Evolutionary conservation across 306 rosid species (phyloP).

Genomic region (Prunus padus): DNA sequence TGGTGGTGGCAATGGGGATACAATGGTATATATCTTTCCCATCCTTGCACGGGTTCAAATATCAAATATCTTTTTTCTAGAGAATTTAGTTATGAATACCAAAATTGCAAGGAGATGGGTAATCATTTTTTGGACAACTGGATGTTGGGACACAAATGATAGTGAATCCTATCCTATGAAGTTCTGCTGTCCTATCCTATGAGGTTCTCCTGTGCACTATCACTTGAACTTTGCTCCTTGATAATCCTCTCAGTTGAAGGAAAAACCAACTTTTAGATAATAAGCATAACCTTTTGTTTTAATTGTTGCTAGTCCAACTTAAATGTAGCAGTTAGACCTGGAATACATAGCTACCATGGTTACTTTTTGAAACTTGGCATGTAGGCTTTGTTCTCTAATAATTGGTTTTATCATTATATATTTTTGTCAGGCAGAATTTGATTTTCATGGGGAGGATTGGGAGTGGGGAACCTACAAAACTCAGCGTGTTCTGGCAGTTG

Average conservation of each 20-base stretch:
- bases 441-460: slow-evolving; percentile 95
- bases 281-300: neutral
- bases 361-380: slow-evolving; percentile 16
- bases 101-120: neutral
- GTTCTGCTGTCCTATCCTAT: neutral
- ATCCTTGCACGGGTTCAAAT: slow-evolving; percentile 23
- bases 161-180: neutral
- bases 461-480: slow-evolving; percentile 95
- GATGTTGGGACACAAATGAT: slow-evolving; percentile 9
- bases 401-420: slow-evolving; percentile 27
- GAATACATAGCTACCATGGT: neutral
- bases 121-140: slow-evolving; percentile 1
- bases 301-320: neutral
- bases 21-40: slow-evolving; percentile 53
- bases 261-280: slow-evolving; percentile 5
- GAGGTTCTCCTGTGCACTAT: slow-evolving; percentile 7
- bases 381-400: slow-evolving; percentile 27
- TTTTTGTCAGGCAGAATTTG: slow-evolving; percentile 73
- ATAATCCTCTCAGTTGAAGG: slow-evolving; percentile 1
- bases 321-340: neutral
- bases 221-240: slow-evolving; percentile 2
- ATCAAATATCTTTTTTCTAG: neutral
- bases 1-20: slow-evolving; percentile 98
- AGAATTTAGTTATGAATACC: neutral
- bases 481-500: slow-evolving; percentile 72